Percentiles rank a stretch among this genome's conserved stretches.
These are phyloP conservation scores for Colletotrichum incanum DNA, from an alignment of 2,329 filamentous ascomycete genomes.

Conservation along the genomic window DNA sequence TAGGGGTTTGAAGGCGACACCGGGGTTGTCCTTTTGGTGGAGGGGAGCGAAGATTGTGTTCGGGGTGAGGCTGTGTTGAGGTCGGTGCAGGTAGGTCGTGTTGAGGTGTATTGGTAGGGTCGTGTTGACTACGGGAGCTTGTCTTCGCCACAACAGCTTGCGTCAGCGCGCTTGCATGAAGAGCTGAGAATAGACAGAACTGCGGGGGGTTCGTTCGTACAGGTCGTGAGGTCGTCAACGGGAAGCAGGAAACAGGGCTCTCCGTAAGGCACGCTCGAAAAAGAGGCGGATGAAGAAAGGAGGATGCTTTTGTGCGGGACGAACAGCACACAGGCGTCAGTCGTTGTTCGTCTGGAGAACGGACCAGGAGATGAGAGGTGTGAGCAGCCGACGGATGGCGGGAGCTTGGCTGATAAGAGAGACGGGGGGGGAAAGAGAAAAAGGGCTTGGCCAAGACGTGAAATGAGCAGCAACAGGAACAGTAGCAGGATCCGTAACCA, in stretches of 20 bases:
- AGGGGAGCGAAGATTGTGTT: conserved; percentile 9
- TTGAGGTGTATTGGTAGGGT: conserved; percentile 5
- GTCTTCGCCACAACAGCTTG: conserved; percentile 40
- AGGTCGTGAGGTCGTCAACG: conserved; percentile 12
- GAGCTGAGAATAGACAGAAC: conserved; percentile 7
- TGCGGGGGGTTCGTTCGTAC: not conserved
- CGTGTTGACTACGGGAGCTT: conserved; percentile 24
- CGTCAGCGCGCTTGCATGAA: conserved; percentile 33
- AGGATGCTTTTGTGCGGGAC: conserved; percentile 8
- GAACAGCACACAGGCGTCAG: conserved; percentile 1
- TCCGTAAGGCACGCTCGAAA: conserved; percentile 2
- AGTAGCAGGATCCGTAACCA: not conserved
- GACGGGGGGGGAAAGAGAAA: not conserved
- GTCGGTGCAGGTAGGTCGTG: conserved; percentile 10
- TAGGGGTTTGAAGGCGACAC: conserved; percentile 9
- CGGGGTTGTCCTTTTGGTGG: not conserved
- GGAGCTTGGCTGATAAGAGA: conserved; percentile 31
- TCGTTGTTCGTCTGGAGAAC: conserved; percentile 1
- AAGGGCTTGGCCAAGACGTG: not conserved
- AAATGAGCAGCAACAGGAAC: conserved; percentile 4
- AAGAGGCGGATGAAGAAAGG: not conserved
- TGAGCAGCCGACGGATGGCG: conserved; percentile 6
- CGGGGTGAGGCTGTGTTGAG: conserved; percentile 35
- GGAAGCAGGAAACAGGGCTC: not conserved
- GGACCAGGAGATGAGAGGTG: not conserved